phyloP scores from a whole-genome alignment of 768 basidiomycete genomes.

The Tephrocybe rancida region DNA sequence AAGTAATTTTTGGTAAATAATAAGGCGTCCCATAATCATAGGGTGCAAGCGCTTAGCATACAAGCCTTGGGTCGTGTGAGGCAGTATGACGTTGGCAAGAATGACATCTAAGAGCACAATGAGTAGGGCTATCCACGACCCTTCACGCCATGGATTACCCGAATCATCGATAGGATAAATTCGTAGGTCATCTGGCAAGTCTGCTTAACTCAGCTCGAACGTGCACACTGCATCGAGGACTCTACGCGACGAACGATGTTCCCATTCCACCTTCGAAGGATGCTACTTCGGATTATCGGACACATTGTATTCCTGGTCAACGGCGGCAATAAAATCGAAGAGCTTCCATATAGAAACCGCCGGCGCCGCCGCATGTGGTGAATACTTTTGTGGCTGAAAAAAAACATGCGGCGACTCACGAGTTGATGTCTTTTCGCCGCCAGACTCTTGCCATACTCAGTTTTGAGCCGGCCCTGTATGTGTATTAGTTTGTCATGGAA shows the following conservation, averaged over 20 bases:
- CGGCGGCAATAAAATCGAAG: slow-evolving; percentile 16
- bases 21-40: no score
- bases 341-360: slow-evolving; percentile 8
- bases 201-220: neutral
- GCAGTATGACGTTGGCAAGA: no score
- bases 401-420: slow-evolving; percentile 36
- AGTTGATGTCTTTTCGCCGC: slow-evolving; percentile 74
- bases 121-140: neutral
- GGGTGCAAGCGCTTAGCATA: no score
- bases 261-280: neutral
- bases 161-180: slow-evolving; percentile 1
- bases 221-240: slow-evolving; percentile 1
- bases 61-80: no score
- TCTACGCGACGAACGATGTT: slow-evolving; percentile 2
- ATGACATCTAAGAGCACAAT: neutral
- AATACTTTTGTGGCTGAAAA: neutral
- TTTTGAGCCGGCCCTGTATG: slow-evolving; percentile 78
- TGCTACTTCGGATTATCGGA: slow-evolving; percentile 1
- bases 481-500: slow-evolving; percentile 86
- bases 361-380: neutral
- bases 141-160: neutral
- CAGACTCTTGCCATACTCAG: slow-evolving; percentile 64
- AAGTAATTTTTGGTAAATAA: no score
- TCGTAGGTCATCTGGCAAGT: neutral
- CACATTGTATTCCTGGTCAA: slow-evolving; percentile 16